Percentiles rank a stretch among this genome's conserved stretches.
Evolutionary conservation across 208 protist genomes (phyloP).

Genomic region (Trypanosoma brucei): DNA sequence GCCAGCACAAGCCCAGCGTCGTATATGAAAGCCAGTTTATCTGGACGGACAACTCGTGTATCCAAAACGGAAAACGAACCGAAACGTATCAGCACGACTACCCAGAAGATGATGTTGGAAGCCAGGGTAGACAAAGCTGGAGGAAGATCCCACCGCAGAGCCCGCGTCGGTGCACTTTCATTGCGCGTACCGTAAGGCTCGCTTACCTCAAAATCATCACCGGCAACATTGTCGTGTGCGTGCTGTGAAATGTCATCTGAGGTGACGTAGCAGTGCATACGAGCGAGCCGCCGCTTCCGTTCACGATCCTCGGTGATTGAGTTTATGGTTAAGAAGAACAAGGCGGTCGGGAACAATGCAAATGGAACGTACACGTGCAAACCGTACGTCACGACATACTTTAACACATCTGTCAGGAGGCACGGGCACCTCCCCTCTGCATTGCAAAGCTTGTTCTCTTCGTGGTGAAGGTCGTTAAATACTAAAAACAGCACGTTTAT

Average conservation of each 20-base stretch:
- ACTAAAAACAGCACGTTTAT: slow-evolving; percentile 15
- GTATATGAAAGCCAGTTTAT: slow-evolving; percentile 3
- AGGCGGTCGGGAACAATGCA: slow-evolving; percentile 15
- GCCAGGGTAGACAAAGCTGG: background rate
- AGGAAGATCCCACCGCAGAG: slow-evolving; percentile 22
- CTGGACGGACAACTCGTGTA: slow-evolving; percentile 13
- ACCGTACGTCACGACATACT: slow-evolving; percentile 17
- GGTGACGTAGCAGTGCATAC: slow-evolving; percentile 9
- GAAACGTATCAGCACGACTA: slow-evolving; percentile 18
- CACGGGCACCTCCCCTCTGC: slow-evolving; percentile 1
- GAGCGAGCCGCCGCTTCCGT: background rate
- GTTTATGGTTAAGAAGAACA: slow-evolving; percentile 18
- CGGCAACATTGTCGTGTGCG: background rate
- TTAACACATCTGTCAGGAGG: background rate
- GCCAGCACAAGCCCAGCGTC: slow-evolving; percentile 6
- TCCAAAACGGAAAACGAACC: slow-evolving; percentile 18
- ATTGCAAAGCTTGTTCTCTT: slow-evolving; percentile 1
- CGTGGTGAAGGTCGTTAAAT: slow-evolving; percentile 4
- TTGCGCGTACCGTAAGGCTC: too few relatives aligned
- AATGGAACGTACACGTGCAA: slow-evolving; percentile 23
- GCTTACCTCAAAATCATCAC: background rate
- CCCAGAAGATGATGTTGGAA: slow-evolving; percentile 14
- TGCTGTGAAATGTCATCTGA: background rate
- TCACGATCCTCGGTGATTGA: slow-evolving; percentile 1
- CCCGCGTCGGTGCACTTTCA: background rate